Percentiles rank a stretch among this genome's conserved stretches.
Conservation (phyloP, 2,329 filamentous ascomycete genomes). For the Aspergillus udagawae region DNA sequence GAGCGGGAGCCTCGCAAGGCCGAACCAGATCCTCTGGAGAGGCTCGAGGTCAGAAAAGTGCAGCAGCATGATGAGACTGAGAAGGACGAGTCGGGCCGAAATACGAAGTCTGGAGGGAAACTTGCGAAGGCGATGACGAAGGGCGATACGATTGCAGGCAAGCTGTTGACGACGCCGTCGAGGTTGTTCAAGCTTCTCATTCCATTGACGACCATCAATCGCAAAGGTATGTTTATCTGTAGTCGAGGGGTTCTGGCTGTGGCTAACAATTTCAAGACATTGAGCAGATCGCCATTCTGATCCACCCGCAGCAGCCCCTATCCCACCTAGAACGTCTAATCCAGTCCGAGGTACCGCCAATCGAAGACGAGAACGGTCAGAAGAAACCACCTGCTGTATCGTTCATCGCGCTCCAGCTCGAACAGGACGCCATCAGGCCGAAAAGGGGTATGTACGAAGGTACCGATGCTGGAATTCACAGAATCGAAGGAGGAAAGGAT, state of each 20-base stretch:
- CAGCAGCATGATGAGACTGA: slow-evolving; percentile 2
- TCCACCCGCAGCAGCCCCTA: slow-evolving; percentile 86
- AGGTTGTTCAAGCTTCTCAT: slow-evolving; percentile 76
- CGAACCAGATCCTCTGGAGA: not conserved
- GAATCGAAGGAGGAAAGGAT: slow-evolving; percentile 7
- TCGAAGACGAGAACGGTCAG: slow-evolving; percentile 58
- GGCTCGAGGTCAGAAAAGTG: slow-evolving; percentile 13
- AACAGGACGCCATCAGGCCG: slow-evolving; percentile 52
- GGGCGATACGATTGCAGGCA: slow-evolving; percentile 57
- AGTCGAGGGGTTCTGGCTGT: not conserved
- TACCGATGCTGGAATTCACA: slow-evolving; percentile 41
- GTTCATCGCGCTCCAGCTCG: slow-evolving; percentile 75
- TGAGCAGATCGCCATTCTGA: slow-evolving; percentile 78
- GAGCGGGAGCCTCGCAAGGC: not conserved
- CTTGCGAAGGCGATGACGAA: slow-evolving; percentile 61
- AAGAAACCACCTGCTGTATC: slow-evolving; percentile 69
- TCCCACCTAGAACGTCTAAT: slow-evolving; percentile 87
- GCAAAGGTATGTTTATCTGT: slow-evolving; percentile 43
- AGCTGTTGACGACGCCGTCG: slow-evolving; percentile 75
- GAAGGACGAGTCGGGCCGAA: slow-evolving; percentile 24
- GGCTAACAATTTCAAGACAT: slow-evolving; percentile 46
- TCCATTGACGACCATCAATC: slow-evolving; percentile 64
- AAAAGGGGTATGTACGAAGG: slow-evolving; percentile 35
- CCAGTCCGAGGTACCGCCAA: slow-evolving; percentile 75
- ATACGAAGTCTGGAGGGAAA: slow-evolving; percentile 35